phyloP scores from a whole-genome alignment of 441 rosid genomes.

The Bruguiera hainesii region DNA sequence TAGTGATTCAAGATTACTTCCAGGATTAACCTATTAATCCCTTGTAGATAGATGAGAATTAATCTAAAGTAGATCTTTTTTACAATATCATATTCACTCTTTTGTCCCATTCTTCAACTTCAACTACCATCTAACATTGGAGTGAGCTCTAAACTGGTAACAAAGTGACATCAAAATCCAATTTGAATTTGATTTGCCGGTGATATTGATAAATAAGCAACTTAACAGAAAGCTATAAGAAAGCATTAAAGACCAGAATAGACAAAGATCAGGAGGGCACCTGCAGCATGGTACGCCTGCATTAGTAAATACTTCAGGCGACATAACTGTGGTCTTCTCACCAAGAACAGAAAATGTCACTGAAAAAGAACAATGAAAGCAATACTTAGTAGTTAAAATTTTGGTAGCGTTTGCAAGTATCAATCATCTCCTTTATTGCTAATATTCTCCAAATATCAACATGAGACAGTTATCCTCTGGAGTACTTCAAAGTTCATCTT shows the following conservation, averaged over 20 bases:
- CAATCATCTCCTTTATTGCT: too few species aligned
- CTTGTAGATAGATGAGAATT: too few species aligned
- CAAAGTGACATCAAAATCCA: too few species aligned
- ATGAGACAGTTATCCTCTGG: too few species aligned
- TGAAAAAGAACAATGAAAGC: constrained; percentile 29
- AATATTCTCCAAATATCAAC: too few species aligned
- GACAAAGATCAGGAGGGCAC: constrained; percentile 36
- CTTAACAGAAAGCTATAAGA: constrained; percentile 7
- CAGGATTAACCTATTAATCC: too few species aligned
- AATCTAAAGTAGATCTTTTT: too few species aligned
- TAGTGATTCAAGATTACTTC: too few species aligned
- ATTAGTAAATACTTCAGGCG: constrained; percentile 87
- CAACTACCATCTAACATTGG: too few species aligned
- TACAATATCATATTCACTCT: too few species aligned
- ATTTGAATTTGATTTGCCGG: background rate
- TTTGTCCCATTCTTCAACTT: too few species aligned
- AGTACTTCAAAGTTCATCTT: background rate
- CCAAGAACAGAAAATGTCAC: constrained; percentile 90
- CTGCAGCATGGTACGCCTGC: constrained; percentile 99
- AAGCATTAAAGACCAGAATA: background rate
- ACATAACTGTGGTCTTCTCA: constrained; percentile 97
- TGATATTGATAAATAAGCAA: constrained; percentile 11
- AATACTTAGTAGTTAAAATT: constrained; percentile 16
- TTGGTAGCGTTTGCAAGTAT: background rate
- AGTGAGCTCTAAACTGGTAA: too few species aligned